Conservation (phyloP, 208 protist genomes). For the Leishmania braziliensis region DNA sequence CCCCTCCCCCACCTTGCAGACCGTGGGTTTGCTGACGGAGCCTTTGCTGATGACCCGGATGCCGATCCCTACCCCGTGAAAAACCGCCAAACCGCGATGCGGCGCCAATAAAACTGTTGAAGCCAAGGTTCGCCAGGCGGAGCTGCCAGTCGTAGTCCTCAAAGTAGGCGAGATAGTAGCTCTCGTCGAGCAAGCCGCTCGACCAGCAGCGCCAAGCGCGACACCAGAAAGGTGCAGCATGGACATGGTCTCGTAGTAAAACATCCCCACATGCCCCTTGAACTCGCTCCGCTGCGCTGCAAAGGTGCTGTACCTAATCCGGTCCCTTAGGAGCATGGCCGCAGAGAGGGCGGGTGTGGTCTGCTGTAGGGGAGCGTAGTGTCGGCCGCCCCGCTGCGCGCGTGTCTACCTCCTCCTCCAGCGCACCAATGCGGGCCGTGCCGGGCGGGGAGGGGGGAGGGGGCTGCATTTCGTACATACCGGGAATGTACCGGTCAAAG, state of each 20-base stretch:
- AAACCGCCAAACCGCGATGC: constrained; percentile 15
- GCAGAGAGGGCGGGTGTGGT: constrained; percentile 10
- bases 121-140: constrained; percentile 9
- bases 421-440: constrained; percentile 14
- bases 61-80: constrained; percentile 12
- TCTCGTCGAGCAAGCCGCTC: constrained; percentile 27
- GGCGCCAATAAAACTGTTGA: constrained; percentile 17
- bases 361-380: constrained; percentile 2
- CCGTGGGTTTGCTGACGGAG: not conserved
- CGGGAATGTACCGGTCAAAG: constrained; percentile 21
- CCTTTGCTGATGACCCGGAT: constrained; percentile 21
- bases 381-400: not conserved
- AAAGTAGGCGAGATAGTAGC: constrained; percentile 26
- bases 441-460: not conserved
- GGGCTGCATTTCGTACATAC: constrained; percentile 4
- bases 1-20: constrained; percentile 9
- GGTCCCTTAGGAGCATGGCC: constrained; percentile 1
- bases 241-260: constrained; percentile 19
- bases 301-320: constrained; percentile 10
- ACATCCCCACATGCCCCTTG: constrained; percentile 13
- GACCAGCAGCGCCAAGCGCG: constrained; percentile 11
- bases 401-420: constrained; percentile 11
- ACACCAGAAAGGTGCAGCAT: constrained; percentile 26
- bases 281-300: constrained; percentile 12
- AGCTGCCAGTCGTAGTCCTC: constrained; percentile 26